Evolutionary conservation across 495 filamentous ascomycete species (phyloP).

Genomic region (Talaromyces proteolyticus): DNA sequence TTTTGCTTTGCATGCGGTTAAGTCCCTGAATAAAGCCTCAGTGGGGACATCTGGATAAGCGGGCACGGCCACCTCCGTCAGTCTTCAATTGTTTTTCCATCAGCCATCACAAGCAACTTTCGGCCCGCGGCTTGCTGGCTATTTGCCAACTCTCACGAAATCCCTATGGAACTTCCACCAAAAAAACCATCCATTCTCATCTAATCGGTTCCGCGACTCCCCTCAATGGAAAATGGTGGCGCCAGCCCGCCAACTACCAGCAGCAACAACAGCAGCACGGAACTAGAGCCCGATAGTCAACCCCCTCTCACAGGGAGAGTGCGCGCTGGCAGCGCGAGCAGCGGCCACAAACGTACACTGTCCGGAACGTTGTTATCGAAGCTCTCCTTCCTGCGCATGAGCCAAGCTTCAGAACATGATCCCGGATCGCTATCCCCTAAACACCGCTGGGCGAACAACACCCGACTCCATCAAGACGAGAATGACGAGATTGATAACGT

Average conservation of each 20-base stretch:
- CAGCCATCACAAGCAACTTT: background rate
- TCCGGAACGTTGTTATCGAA: conserved; percentile 54
- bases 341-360: conserved; percentile 56
- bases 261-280: background rate
- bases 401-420: conserved; percentile 26
- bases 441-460: conserved; percentile 30
- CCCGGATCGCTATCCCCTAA: conserved; percentile 11
- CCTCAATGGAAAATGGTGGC: conserved; percentile 6
- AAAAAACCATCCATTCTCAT: too few relatives aligned
- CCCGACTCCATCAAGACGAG: too few relatives aligned
- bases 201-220: too few relatives aligned
- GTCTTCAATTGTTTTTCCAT: too few relatives aligned
- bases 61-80: too few relatives aligned
- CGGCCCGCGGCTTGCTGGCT: too few relatives aligned
- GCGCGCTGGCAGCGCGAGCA: conserved; percentile 34
- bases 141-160: background rate
- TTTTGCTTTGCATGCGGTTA: too few relatives aligned
- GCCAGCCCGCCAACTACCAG: background rate
- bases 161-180: background rate
- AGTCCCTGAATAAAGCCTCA: too few relatives aligned
- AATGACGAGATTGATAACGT: too few relatives aligned
- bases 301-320: conserved; percentile 12
- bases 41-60: too few relatives aligned
- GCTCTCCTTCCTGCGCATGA: conserved; percentile 53
- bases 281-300: background rate